Conservation (phyloP, 768 basidiomycete species). For the Tylopilus vinaceipallidus region DNA sequence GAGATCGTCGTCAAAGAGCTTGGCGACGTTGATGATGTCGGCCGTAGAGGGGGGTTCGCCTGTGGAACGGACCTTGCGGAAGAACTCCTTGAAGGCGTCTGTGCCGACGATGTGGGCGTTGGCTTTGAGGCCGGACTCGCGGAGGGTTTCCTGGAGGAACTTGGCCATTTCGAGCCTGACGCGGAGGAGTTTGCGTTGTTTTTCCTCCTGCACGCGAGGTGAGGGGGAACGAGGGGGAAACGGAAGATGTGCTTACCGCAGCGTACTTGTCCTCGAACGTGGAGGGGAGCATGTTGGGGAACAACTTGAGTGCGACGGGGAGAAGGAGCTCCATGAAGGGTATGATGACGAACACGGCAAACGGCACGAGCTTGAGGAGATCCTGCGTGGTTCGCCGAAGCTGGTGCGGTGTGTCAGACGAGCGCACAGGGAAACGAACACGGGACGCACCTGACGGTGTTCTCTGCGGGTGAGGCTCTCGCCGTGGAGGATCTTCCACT, state of each 20-base stretch:
- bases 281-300: conserved; percentile 98
- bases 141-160: conserved; percentile 95
- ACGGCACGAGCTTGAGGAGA: conserved; percentile 88
- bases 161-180: conserved; percentile 98
- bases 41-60: conserved; percentile 88
- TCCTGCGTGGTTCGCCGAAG: conserved; percentile 92
- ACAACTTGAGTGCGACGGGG: conserved; percentile 93
- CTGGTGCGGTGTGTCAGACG: conserved; percentile 39
- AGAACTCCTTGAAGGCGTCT: conserved; percentile 98
- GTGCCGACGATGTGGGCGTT: conserved; percentile 91
- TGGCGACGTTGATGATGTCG: conserved; percentile 93
- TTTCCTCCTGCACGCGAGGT: conserved; percentile 76
- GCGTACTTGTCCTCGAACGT: conserved; percentile 98
- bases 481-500: conserved; percentile 91
- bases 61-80: conserved; percentile 95
- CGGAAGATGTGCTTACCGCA: conserved; percentile 51
- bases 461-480: conserved; percentile 90
- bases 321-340: conserved; percentile 98
- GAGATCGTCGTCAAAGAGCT: conserved; percentile 95
- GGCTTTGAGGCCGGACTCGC: conserved; percentile 90
- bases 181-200: conserved; percentile 89
- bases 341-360: conserved; percentile 90
- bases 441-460: conserved; percentile 76
- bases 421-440: not conserved
- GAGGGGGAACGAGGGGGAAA: not conserved